Conservation (phyloP, 805 yeast genomes). For the Yarrowia sp. region DNA sequence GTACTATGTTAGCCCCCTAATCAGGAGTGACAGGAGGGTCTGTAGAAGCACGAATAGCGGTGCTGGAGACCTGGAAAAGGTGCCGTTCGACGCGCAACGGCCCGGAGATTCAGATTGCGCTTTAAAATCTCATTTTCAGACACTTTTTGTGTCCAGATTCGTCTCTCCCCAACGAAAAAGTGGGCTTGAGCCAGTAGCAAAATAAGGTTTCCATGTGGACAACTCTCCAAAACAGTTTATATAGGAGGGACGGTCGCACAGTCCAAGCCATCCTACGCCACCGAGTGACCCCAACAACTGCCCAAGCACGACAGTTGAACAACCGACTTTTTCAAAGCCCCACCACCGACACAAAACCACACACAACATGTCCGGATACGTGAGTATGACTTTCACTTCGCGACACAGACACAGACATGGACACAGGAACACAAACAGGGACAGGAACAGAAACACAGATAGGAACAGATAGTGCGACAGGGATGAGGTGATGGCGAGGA, state of each 20-base stretch:
- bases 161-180: neutral
- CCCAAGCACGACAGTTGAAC: neutral
- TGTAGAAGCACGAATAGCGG: neutral
- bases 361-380: constrained; percentile 15
- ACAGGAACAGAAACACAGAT: neutral
- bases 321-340: neutral
- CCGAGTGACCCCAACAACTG: neutral
- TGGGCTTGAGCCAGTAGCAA: neutral
- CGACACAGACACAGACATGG: no score
- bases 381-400: no score
- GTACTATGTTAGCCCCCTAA: neutral
- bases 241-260: neutral
- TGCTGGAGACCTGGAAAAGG: no score
- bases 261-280: neutral
- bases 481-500: no score
- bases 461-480: neutral
- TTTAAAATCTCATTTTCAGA: neutral
- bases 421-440: no score
- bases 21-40: neutral
- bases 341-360: neutral
- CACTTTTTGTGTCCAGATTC: neutral
- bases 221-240: neutral
- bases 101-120: neutral
- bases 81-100: neutral
- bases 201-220: neutral